Percentiles rank a stretch among this genome's conserved stretches.
phyloP scores from a whole-genome alignment of 208 protist genomes.

The Crithidia bombi region DNA sequence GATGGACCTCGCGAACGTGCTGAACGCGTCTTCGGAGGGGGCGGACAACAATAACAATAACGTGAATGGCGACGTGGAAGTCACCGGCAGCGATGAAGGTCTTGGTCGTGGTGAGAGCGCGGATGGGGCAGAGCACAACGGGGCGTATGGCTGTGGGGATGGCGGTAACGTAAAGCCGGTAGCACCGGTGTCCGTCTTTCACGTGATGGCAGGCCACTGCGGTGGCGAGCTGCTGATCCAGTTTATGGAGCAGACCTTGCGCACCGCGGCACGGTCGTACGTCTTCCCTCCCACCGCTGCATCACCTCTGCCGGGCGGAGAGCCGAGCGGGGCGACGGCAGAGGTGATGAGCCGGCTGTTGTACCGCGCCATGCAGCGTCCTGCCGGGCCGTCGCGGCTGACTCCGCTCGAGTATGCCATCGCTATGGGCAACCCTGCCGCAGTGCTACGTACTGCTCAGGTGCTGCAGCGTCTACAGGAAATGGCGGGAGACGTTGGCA shows the following conservation, averaged over 20 bases:
- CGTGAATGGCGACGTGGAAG: conserved; percentile 1
- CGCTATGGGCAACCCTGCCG: conserved; percentile 55
- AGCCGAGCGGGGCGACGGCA: background rate
- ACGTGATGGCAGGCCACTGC: conserved; percentile 49
- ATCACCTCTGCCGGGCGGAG: background rate
- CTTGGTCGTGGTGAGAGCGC: background rate
- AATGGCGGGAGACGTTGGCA: conserved; percentile 13
- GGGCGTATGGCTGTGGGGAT: background rate
- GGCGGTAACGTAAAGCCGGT: background rate
- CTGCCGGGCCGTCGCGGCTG: conserved; percentile 49
- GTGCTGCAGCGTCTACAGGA: conserved; percentile 57
- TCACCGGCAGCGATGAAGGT: background rate
- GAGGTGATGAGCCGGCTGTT: conserved; percentile 43
- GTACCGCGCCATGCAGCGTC: conserved; percentile 45
- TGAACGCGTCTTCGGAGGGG: conserved; percentile 4
- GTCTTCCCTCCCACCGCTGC: background rate
- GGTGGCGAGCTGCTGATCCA: conserved; percentile 49
- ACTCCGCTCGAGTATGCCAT: conserved; percentile 78
- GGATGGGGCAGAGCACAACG: background rate
- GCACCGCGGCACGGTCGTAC: conserved; percentile 20
- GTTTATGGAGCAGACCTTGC: conserved; percentile 48
- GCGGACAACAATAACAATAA: background rate
- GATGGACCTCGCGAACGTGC: conserved; percentile 17
- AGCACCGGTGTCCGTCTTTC: conserved; percentile 32
- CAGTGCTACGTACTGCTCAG: conserved; percentile 63